These are phyloP conservation scores for Gyromitra esculenta DNA, from an alignment of 2,329 filamentous ascomycete genomes.

Conservation along the genomic window DNA sequence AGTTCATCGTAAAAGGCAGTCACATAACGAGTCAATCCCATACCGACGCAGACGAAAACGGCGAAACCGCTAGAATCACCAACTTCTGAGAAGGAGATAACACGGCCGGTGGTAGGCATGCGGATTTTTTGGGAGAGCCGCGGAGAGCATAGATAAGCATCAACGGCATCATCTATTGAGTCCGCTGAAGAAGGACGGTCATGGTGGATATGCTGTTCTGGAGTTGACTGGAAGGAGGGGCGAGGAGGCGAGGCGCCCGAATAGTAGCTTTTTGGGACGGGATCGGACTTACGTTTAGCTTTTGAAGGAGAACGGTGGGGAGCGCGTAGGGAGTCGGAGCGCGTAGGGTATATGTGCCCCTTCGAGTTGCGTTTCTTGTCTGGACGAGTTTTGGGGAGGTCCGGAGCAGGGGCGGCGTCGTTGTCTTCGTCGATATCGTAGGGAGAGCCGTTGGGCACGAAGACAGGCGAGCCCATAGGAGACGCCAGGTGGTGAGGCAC, in stretches of 20 bases:
- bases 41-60: constrained; percentile 95
- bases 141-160: constrained; percentile 82
- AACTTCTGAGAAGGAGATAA: constrained; percentile 96
- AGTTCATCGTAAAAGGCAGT: constrained; percentile 98
- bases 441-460: constrained; percentile 50
- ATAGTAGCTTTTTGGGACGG: constrained; percentile 30
- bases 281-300: constrained; percentile 50
- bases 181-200: constrained; percentile 82
- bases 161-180: constrained; percentile 87
- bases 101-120: constrained; percentile 84
- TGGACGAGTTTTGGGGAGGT: constrained; percentile 51
- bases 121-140: constrained; percentile 86
- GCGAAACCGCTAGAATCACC: constrained; percentile 90
- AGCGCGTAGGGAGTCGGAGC: constrained; percentile 45
- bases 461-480: constrained; percentile 55
- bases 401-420: constrained; percentile 54
- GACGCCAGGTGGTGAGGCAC: constrained; percentile 53
- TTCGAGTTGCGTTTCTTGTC: constrained; percentile 51
- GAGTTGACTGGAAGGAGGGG: constrained; percentile 58
- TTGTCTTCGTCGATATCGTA: constrained; percentile 52
- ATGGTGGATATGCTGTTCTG: constrained; percentile 67
- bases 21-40: constrained; percentile 95
- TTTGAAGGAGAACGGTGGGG: constrained; percentile 40
- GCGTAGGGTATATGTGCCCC: constrained; percentile 37
- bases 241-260: constrained; percentile 48